phyloP scores from a whole-genome alignment of 306 rosid genomes.

The Acacia crassicarpa region DNA sequence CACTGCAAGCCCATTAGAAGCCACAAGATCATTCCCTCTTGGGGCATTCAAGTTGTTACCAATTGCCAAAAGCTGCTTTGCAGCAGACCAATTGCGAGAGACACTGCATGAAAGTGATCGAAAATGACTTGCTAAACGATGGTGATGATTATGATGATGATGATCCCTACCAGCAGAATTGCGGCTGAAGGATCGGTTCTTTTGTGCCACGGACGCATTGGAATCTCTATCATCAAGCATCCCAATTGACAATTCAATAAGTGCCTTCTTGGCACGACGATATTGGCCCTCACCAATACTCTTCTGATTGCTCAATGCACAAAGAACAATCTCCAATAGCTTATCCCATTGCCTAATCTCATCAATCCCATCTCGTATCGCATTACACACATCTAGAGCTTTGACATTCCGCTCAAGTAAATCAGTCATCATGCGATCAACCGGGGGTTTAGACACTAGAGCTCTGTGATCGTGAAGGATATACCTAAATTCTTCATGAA shows the following conservation, averaged over 20 bases:
- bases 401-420: conserved; percentile 81
- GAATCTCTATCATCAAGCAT: conserved; percentile 93
- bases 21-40: conserved; percentile 56
- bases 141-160: conserved; percentile 32
- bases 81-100: conserved; percentile 92
- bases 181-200: conserved; percentile 85
- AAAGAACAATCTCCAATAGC: conserved; percentile 71
- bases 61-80: conserved; percentile 84
- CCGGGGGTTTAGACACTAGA: conserved; percentile 40
- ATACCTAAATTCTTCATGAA: conserved; percentile 71
- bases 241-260: conserved; percentile 66
- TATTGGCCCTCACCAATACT: conserved; percentile 83
- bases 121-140: conserved; percentile 60
- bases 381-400: conserved; percentile 92
- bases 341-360: conserved; percentile 86
- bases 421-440: conserved; percentile 71
- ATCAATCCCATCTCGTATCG: conserved; percentile 83
- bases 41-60: conserved; percentile 69
- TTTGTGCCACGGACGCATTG: conserved; percentile 41
- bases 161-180: conserved; percentile 40
- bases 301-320: conserved; percentile 60
- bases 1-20: conserved; percentile 65
- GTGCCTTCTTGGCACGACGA: conserved; percentile 89
- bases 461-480: conserved; percentile 44
- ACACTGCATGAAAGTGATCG: conserved; percentile 93